Percentiles rank a stretch among this genome's conserved stretches.
phyloP scores from a whole-genome alignment of 2,329 filamentous ascomycete species.

The Cercospora sp. region DNA sequence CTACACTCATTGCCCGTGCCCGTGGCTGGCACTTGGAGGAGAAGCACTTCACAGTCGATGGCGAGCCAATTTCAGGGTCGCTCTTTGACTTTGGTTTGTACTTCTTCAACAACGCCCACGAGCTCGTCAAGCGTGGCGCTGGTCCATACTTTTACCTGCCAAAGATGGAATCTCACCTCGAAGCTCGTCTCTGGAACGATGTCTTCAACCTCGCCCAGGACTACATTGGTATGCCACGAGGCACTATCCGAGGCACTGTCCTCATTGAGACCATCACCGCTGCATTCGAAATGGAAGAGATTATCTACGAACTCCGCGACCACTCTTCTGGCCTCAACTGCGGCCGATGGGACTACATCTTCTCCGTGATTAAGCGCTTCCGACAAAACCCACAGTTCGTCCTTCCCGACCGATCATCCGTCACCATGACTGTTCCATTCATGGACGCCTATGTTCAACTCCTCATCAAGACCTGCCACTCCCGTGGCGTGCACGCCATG shows the following conservation, averaged over 20 bases:
- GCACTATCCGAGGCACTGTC: constrained; percentile 91
- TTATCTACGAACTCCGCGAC: constrained; percentile 97
- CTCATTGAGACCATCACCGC: constrained; percentile 97
- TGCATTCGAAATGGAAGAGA: constrained; percentile 99
- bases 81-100: constrained; percentile 98
- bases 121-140: constrained; percentile 77
- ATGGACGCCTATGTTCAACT: constrained; percentile 98
- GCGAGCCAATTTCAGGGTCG: constrained; percentile 86
- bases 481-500: constrained; percentile 97
- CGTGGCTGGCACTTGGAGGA: constrained; percentile 98
- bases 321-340: constrained; percentile 97
- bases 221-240: constrained; percentile 82
- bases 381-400: constrained; percentile 91
- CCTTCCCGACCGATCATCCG: constrained; percentile 82
- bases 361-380: constrained; percentile 99
- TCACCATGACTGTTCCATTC: constrained; percentile 98
- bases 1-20: constrained; percentile 90
- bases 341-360: constrained; percentile 99
- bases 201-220: constrained; percentile 95
- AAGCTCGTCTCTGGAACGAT: constrained; percentile 97
- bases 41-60: constrained; percentile 95
- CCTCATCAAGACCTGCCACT: constrained; percentile 97
- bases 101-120: constrained; percentile 96
- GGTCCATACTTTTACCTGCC: constrained; percentile 98
- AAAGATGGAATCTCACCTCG: constrained; percentile 93